Conservation (phyloP, 768 basidiomycete genomes). For the Fibroporia radiculosa region DNA sequence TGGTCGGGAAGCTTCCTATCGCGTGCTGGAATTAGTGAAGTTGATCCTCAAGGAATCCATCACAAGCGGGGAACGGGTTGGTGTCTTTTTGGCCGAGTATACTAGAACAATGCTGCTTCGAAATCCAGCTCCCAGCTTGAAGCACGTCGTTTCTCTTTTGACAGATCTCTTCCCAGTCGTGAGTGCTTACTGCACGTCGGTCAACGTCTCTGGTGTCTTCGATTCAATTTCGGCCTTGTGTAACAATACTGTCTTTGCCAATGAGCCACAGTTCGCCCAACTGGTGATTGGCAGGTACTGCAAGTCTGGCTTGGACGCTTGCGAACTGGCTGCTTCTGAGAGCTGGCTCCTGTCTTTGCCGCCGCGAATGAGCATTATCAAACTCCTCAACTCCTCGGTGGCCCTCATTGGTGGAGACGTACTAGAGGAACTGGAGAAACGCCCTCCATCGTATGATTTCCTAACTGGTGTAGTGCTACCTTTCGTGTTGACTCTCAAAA, state of each 20-base stretch:
- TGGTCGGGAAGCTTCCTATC: slow-evolving; percentile 30
- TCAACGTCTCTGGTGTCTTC: slow-evolving; percentile 56
- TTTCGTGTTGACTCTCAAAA: slow-evolving; percentile 46
- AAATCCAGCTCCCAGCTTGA: slow-evolving; percentile 32
- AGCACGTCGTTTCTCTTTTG: slow-evolving; percentile 45
- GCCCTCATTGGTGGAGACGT: slow-evolving; percentile 45
- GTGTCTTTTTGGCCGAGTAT: slow-evolving; percentile 48
- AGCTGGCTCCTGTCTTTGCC: slow-evolving; percentile 23
- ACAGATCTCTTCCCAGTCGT: slow-evolving; percentile 50
- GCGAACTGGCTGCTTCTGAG: slow-evolving; percentile 26
- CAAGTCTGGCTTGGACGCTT: slow-evolving; percentile 27
- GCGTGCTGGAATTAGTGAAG: slow-evolving; percentile 49
- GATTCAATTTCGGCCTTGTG: slow-evolving; percentile 41
- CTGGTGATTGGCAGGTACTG: slow-evolving; percentile 27
- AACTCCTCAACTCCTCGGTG: slow-evolving; percentile 29
- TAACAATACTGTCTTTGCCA: slow-evolving; percentile 38
- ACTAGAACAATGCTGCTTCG: slow-evolving; percentile 42
- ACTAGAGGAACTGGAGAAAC: slow-evolving; percentile 48
- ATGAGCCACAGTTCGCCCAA: slow-evolving; percentile 42
- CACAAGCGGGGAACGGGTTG: slow-evolving; percentile 31
- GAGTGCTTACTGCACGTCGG: slow-evolving; percentile 34
- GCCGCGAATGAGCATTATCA: slow-evolving; percentile 21
- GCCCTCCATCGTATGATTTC: slow-evolving; percentile 47
- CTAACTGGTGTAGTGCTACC: slow-evolving; percentile 61
- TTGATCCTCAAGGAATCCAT: slow-evolving; percentile 46